Conservation (phyloP, 352 stramenopile species). For the Phytopythium ostracodes region DNA sequence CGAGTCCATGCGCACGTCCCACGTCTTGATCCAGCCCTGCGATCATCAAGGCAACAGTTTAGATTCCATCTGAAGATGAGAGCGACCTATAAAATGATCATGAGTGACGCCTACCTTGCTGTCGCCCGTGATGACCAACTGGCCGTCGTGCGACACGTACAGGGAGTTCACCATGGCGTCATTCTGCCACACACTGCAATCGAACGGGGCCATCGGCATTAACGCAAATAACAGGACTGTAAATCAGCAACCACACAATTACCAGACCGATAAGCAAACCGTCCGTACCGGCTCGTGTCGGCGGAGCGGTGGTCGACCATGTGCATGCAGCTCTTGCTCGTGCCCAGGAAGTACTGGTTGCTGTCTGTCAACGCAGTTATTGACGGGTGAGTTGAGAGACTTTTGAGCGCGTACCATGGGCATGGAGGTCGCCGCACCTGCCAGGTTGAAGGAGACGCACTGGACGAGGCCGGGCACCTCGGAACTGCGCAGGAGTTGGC, state of each 20-base stretch:
- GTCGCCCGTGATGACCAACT: constrained; percentile 78
- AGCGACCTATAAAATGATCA: too few species aligned
- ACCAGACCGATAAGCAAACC: background rate
- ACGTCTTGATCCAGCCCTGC: constrained; percentile 83
- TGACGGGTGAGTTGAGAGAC: background rate
- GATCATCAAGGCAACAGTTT: constrained; percentile 1
- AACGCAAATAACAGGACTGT: background rate
- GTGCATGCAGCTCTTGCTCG: constrained; percentile 77
- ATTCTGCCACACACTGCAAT: constrained; percentile 71
- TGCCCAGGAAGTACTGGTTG: constrained; percentile 78
- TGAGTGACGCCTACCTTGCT: constrained; percentile 46
- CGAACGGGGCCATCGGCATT: background rate
- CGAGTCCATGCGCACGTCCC: constrained; percentile 77
- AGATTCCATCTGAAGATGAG: background rate
- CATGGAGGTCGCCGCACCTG: constrained; percentile 24
- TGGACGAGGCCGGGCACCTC: constrained; percentile 80
- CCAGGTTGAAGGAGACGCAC: constrained; percentile 79
- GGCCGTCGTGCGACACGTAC: constrained; percentile 68
- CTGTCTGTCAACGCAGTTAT: constrained; percentile 37
- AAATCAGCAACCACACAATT: background rate
- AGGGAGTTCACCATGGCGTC: constrained; percentile 87
- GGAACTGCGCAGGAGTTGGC: constrained; percentile 49
- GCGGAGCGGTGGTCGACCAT: constrained; percentile 66
- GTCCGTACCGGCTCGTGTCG: constrained; percentile 16
- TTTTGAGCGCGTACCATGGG: background rate